A percentile compares a stretch with the other conserved stretches of the same genome.
Conservation (phyloP, 345 rosid species). For the Firmiana major region DNA sequence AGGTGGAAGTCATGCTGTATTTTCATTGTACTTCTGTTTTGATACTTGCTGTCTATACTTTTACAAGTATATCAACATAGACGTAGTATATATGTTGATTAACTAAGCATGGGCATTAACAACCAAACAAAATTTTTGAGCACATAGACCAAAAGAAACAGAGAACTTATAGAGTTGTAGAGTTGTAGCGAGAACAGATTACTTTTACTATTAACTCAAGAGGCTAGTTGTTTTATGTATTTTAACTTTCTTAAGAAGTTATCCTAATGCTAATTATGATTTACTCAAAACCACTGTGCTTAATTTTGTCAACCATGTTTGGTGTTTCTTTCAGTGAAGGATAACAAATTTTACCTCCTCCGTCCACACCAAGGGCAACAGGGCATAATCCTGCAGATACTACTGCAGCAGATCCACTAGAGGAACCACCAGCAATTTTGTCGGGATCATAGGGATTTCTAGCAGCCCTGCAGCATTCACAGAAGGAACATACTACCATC, state of each 20-base stretch:
- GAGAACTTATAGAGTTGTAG: neutral
- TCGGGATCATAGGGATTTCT: conserved; percentile 56
- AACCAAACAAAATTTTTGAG: neutral
- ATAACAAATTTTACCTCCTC: conserved; percentile 50
- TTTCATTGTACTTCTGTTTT: neutral
- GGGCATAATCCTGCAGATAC: conserved; percentile 77
- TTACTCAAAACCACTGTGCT: neutral
- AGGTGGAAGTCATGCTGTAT: neutral
- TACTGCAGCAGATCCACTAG: conserved; percentile 78
- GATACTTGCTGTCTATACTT: neutral
- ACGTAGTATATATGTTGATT: neutral
- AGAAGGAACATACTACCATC: neutral
- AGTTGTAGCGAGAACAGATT: neutral
- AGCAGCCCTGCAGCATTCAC: conserved; percentile 32
- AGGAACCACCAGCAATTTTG: conserved; percentile 63
- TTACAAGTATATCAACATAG: neutral
- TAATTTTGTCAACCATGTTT: neutral
- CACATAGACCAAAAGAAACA: neutral
- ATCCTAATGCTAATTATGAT: neutral
- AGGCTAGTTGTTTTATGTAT: neutral
- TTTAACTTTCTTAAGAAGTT: neutral
- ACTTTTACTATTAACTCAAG: neutral
- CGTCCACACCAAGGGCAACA: conserved; percentile 76
- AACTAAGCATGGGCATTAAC: neutral
- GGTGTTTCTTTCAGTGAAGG: neutral